phyloP scores from a whole-genome alignment of 331 rosid species.

The Ulmus americana region DNA sequence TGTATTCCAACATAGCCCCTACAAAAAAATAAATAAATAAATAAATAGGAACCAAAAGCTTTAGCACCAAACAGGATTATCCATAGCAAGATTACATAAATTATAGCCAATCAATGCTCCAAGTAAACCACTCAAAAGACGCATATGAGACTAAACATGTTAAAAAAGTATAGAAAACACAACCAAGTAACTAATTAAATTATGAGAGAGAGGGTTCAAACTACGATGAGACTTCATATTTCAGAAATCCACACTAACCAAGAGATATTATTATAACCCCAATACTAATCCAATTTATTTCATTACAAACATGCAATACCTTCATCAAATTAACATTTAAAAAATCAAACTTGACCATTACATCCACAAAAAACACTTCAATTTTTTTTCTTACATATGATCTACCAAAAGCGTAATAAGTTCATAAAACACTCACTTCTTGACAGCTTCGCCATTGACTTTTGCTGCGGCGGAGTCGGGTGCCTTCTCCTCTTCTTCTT shows the following conservation, averaged over 20 bases:
- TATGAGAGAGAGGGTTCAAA: neutral
- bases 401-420: neutral
- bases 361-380: no score
- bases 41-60: neutral
- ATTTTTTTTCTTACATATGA: neutral
- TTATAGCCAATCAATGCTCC: neutral
- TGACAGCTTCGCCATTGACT: slow-evolving; percentile 90
- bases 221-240: neutral
- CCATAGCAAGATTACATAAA: neutral
- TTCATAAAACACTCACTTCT: slow-evolving; percentile 49
- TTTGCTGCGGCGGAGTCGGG: slow-evolving; percentile 74
- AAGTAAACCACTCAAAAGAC: no score
- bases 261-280: neutral
- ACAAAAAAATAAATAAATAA: neutral
- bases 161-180: neutral
- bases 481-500: slow-evolving; percentile 92
- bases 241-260: neutral
- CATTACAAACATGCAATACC: no score
- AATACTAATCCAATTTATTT: neutral
- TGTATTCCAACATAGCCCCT: slow-evolving; percentile 99
- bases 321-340: no score
- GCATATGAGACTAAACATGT: neutral
- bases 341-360: no score
- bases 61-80: neutral
- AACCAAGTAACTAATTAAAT: neutral